Evolutionary conservation across 257 asterid genomes (phyloP).

Genomic region (Oldenlandia corymbosa): DNA sequence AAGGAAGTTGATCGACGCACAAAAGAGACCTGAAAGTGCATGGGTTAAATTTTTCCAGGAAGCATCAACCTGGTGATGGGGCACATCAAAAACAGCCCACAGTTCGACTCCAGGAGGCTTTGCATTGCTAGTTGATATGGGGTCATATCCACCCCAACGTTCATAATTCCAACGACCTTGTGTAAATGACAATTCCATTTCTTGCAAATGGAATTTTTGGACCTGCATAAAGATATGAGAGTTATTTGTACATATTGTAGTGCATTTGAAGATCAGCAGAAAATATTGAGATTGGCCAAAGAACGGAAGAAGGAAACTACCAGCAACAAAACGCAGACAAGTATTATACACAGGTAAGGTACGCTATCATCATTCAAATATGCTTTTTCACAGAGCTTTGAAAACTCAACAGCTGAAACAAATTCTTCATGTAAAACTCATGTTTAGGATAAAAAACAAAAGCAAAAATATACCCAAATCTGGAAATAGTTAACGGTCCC

Average conservation of each 20-base stretch:
- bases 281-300: background rate
- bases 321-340: background rate
- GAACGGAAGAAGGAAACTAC: background rate
- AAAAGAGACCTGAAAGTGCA: constrained; percentile 97
- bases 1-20: constrained; percentile 95
- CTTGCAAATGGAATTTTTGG: constrained; percentile 72
- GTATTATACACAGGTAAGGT: background rate
- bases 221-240: constrained; percentile 45
- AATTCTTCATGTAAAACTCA: background rate
- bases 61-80: constrained; percentile 63
- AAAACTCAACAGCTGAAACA: background rate
- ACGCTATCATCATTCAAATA: too few species aligned
- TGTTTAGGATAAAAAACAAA: background rate
- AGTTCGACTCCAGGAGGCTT: constrained; percentile 99
- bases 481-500: background rate
- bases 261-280: background rate
- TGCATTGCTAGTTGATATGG: constrained; percentile 71
- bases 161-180: constrained; percentile 99
- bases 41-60: constrained; percentile 90
- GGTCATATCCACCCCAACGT: constrained; percentile 93
- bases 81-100: constrained; percentile 96
- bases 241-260: background rate
- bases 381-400: background rate
- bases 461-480: background rate
- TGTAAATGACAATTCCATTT: constrained; percentile 92